Conservation (phyloP, 176 grass and related monocot species). For the Cenchrus americanus region DNA sequence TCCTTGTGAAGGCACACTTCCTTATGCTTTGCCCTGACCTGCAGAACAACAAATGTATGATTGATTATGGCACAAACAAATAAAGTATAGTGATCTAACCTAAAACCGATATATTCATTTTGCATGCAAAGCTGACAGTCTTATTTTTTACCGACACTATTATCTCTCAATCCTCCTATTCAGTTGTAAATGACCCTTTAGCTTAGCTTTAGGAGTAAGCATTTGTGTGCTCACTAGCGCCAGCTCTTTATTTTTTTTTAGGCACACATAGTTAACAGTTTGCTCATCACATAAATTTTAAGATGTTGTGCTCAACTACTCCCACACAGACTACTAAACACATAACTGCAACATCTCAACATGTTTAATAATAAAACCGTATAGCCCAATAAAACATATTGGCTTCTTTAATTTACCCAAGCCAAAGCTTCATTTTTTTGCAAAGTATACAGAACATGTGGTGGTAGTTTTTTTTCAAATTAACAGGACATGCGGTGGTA, state of each 20-base stretch:
- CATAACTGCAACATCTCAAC: background rate
- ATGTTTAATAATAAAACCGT: background rate
- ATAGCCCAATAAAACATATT: background rate
- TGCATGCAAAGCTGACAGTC: slow-evolving; percentile 8
- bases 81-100: background rate
- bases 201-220: background rate
- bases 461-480: background rate
- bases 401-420: background rate
- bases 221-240: background rate
- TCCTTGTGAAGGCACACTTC: slow-evolving; percentile 99
- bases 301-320: background rate
- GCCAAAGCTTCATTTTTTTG: background rate
- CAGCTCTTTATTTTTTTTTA: background rate
- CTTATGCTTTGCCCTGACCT: slow-evolving; percentile 98
- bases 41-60: slow-evolving; percentile 22
- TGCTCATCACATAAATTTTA: too few species aligned
- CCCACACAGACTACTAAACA: background rate
- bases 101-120: slow-evolving; percentile 9
- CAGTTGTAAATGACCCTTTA: background rate
- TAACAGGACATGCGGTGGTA: background rate
- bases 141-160: background rate
- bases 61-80: background rate
- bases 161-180: background rate
- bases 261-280: background rate
- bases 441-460: background rate